Conservation (phyloP, 192 early-diverging fungal species). For the Rhizophagus clarus region DNA sequence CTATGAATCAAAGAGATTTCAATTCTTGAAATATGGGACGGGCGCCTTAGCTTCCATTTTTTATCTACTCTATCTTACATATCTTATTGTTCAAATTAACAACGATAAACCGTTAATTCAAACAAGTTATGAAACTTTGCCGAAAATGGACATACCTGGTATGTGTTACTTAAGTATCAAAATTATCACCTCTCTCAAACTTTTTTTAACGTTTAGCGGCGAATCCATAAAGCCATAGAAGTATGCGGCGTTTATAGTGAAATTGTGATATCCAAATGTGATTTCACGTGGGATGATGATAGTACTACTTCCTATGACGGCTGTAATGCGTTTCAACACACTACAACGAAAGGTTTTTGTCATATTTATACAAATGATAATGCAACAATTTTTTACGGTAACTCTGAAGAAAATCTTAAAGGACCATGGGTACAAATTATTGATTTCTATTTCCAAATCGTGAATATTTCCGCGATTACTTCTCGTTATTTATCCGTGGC, state of each 20-base stretch:
- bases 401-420: neutral
- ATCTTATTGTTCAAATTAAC: neutral
- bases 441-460: constrained; percentile 16
- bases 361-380: neutral
- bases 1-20: neutral
- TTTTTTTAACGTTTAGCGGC: too few species aligned
- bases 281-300: neutral
- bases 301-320: neutral
- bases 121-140: neutral
- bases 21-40: neutral
- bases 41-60: neutral
- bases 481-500: neutral
- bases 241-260: neutral
- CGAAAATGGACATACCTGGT: neutral
- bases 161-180: neutral
- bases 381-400: neutral
- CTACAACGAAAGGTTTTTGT: neutral
- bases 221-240: constrained; percentile 3
- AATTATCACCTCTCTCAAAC: neutral
- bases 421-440: neutral
- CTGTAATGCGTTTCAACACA: neutral
- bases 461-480: neutral
- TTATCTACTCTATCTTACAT: neutral
- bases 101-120: neutral
- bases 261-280: neutral